Evolutionary conservation across 202 grass and related monocot genomes (phyloP).

Genomic region (Schoenoplectus triqueter): DNA sequence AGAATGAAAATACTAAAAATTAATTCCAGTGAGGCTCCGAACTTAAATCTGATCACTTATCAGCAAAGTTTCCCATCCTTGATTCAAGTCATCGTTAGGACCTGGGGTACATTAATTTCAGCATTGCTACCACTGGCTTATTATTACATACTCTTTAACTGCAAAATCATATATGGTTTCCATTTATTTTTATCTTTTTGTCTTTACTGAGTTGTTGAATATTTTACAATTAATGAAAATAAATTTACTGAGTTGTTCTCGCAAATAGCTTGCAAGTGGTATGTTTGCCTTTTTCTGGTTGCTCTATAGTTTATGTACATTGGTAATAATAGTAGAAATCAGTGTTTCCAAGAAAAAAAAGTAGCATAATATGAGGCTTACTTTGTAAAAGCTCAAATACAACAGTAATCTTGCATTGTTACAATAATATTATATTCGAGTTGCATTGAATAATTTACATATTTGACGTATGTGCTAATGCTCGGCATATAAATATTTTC

Average conservation of each 20-base stretch:
- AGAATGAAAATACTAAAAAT: background rate
- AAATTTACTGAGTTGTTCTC: background rate
- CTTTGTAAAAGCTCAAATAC: slow-evolving; percentile 6
- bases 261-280: background rate
- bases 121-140: background rate
- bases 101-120: background rate
- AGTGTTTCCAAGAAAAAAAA: no score
- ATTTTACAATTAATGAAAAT: background rate
- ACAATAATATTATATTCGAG: background rate
- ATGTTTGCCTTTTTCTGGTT: background rate
- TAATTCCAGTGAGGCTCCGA: no score
- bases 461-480: background rate
- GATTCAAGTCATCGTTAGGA: background rate
- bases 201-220: background rate
- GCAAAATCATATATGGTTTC: background rate
- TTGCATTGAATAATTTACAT: slow-evolving; percentile 10
- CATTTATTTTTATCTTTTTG: background rate
- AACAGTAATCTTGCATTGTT: slow-evolving; percentile 25
- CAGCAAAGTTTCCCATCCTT: background rate
- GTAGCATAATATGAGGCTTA: background rate
- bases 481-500: background rate
- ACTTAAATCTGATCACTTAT: no score
- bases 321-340: no score
- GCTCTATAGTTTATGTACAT: no score
- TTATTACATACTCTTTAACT: background rate